Percentiles rank a stretch among this genome's conserved stretches.
Conservation (phyloP, 179 eudicot species). For the Silene coronaria region DNA sequence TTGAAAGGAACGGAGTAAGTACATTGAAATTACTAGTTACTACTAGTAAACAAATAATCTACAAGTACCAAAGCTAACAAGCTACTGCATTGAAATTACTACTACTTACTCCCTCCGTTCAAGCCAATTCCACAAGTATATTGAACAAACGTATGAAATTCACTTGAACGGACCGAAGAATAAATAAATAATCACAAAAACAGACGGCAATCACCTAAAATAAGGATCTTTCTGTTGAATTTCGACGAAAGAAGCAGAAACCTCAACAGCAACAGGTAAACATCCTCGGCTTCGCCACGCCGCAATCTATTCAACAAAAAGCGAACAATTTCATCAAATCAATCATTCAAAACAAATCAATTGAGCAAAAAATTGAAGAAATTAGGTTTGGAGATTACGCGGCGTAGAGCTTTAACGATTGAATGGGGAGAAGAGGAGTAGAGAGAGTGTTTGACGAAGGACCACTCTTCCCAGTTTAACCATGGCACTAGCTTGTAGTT, state of each 20-base stretch:
- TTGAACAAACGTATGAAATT: too few relatives aligned
- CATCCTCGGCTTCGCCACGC: conserved; percentile 91
- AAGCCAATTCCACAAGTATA: too few relatives aligned
- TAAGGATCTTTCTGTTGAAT: conserved; percentile 69
- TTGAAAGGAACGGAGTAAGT: too few relatives aligned
- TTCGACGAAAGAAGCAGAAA: conserved; percentile 69
- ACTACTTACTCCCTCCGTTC: too few relatives aligned
- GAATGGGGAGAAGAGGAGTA: conserved; percentile 51
- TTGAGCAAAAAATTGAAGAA: not conserved
- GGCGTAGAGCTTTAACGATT: conserved; percentile 44
- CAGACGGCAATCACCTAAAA: conserved; percentile 37
- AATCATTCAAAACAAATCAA: not conserved
- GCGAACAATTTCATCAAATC: not conserved
- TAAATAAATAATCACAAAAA: not conserved
- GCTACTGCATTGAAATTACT: too few relatives aligned
- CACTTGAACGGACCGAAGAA: too few relatives aligned
- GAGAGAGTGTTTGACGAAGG: conserved; percentile 52
- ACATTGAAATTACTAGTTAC: not conserved
- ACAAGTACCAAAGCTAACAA: too few relatives aligned
- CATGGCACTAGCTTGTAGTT: conserved; percentile 71
- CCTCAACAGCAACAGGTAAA: conserved; percentile 58
- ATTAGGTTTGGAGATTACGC: conserved; percentile 33
- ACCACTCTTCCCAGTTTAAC: conserved; percentile 92
- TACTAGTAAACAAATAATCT: not conserved
- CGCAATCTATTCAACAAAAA: conserved; percentile 36